Evolutionary conservation across 305 asterid species (phyloP), one percentile per base, ranked within the genome.

Genomic region (Fraxinus sp.): DNA sequence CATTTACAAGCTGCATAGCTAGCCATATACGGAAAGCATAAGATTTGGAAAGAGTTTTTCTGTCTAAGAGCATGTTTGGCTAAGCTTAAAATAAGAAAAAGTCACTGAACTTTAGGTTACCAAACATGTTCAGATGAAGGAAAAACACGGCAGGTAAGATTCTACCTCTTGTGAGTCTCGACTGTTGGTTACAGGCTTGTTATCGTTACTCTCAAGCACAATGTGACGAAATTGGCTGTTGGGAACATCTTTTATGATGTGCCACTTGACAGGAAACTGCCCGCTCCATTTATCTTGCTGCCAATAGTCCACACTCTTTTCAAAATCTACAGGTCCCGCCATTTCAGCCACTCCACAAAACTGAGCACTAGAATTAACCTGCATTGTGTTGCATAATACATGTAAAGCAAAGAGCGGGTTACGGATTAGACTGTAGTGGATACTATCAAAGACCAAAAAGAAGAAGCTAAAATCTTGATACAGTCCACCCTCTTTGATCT

Each of bases 211-310:
- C 36, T 77, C 80, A 49, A 77, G 80, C 68, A 77, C 71, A 20
- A 77, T 77, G 72, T 77, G 80, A 43, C 80, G 80, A 77, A 77
- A 77, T 28, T 55, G 80, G 59, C 80, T 77, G 72, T 77, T 77
- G 43, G 80, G 80, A 55, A 77, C 72, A 52, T 77, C 80, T 55
- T 77, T 77, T 41, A 52, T 77, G 46, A 77, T 28, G 72, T 77
- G 80, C 80, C 80, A 77, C 72, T 77, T 77, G 46, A 77, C 80
- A 43, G 68, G 68, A 52, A 77, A 77, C 72, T 77, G 80, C 41
- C 80, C 80, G 11, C 80, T 77, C 80, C 80, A 77, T 55, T 55
- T 77, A 77, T 77, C 80, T 55, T 77, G 80, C 72, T 77, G 80
- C 80, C 80, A 77, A 77, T 77, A 77, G 39, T 77, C 80, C 46